Evolutionary conservation across 495 filamentous ascomycete species (phyloP).

Genomic region (Lindgomyces ingoldianus): DNA sequence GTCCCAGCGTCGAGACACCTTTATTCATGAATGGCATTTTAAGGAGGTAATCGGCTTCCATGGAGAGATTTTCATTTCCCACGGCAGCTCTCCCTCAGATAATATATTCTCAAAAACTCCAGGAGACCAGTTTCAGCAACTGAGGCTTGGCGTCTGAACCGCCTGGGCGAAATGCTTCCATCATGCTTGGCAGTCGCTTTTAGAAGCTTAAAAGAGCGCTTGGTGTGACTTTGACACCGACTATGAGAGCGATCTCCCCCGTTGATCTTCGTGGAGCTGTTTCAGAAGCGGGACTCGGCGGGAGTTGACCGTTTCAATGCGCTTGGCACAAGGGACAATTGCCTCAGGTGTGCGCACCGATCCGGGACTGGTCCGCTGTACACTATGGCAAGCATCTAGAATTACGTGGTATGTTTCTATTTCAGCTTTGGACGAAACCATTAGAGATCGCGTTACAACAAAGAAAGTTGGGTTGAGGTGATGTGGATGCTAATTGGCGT

Average conservation of each 20-base stretch:
- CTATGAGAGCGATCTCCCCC: background rate
- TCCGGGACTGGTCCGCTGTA: no score
- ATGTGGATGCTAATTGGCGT: no score
- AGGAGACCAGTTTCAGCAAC: slow-evolving; percentile 6
- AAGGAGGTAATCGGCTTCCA: slow-evolving; percentile 14
- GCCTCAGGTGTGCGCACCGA: background rate
- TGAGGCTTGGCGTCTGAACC: background rate
- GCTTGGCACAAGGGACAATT: background rate
- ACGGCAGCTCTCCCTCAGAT: background rate
- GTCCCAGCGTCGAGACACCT: slow-evolving; percentile 18
- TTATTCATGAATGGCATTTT: slow-evolving; percentile 27
- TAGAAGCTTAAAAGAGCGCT: background rate
- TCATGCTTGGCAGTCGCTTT: background rate
- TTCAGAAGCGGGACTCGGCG: background rate
- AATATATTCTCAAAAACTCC: background rate
- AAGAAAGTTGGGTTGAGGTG: no score
- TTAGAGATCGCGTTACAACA: no score
- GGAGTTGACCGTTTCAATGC: background rate
- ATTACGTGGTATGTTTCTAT: no score
- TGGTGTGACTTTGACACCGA: background rate
- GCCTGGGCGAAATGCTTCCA: background rate
- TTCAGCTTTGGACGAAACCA: no score
- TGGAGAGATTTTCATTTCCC: background rate
- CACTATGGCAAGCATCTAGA: no score
- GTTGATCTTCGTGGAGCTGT: background rate